phyloP scores from a whole-genome alignment of 192 early-diverging fungal genomes.

The Podila epicladia region DNA sequence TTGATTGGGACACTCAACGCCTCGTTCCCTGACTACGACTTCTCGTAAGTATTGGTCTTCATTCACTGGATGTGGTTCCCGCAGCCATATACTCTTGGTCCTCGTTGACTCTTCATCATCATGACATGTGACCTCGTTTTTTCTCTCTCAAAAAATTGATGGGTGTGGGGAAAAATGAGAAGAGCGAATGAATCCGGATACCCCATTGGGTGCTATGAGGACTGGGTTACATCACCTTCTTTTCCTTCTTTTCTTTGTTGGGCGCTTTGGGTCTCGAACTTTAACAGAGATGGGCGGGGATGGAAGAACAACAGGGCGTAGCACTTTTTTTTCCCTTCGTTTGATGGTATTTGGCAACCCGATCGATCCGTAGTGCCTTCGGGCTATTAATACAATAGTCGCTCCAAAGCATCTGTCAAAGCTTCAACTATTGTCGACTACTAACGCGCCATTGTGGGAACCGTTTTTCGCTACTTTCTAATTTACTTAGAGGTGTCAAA shows the following conservation, averaged over 20 bases:
- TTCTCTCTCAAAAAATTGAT: neutral
- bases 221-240: too few relatives aligned
- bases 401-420: too few relatives aligned
- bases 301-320: too few relatives aligned
- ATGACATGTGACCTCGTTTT: neutral
- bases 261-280: neutral
- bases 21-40: slow-evolving; percentile 97
- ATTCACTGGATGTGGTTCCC: neutral
- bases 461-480: neutral
- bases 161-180: neutral
- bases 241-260: neutral
- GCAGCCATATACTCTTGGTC: neutral
- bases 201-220: neutral
- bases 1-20: slow-evolving; percentile 96
- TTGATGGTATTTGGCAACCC: too few relatives aligned
- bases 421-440: too few relatives aligned
- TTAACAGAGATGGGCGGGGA: neutral
- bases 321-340: too few relatives aligned
- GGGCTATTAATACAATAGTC: too few relatives aligned
- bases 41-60: slow-evolving; percentile 67
- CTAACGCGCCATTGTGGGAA: neutral
- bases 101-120: neutral
- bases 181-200: neutral
- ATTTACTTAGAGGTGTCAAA: slow-evolving; percentile 72
- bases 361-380: too few relatives aligned